Evolutionary conservation across 2,329 filamentous ascomycete genomes (phyloP).

Genomic region (Pseudofabraea citricarpa): DNA sequence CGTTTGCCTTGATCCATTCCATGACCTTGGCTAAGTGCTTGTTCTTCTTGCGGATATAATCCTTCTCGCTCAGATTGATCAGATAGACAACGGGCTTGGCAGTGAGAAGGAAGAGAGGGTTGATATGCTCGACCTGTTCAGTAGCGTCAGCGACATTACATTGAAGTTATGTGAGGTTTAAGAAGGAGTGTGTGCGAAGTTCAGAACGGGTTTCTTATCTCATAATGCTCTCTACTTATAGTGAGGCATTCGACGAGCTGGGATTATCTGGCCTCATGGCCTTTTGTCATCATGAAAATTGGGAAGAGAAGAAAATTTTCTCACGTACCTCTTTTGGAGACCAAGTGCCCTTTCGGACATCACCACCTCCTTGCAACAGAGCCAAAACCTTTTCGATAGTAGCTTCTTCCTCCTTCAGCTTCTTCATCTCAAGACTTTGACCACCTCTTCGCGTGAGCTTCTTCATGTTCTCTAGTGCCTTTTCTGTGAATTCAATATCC

Average conservation of each 20-base stretch:
- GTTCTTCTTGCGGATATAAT: slow-evolving; percentile 99
- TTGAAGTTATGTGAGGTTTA: too few species aligned
- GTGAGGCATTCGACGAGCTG: slow-evolving; percentile 98
- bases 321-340: slow-evolving; percentile 84
- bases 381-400: slow-evolving; percentile 86
- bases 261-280: slow-evolving; percentile 91
- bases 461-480: slow-evolving; percentile 83
- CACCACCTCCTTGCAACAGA: slow-evolving; percentile 82
- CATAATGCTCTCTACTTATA: slow-evolving; percentile 76
- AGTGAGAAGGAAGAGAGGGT: slow-evolving; percentile 89
- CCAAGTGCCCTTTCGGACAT: slow-evolving; percentile 90
- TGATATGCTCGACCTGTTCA: slow-evolving; percentile 93
- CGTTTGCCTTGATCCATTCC: slow-evolving; percentile 92
- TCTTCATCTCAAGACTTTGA: slow-evolving; percentile 96
- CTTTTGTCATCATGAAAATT: slow-evolving; percentile 92
- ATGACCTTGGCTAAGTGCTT: slow-evolving; percentile 93
- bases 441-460: slow-evolving; percentile 95
- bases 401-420: slow-evolving; percentile 88
- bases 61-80: slow-evolving; percentile 94
- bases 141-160: too few species aligned
- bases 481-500: slow-evolving; percentile 97
- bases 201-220: slow-evolving; percentile 59
- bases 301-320: slow-evolving; percentile 20
- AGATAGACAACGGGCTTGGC: slow-evolving; percentile 97
- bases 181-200: too few species aligned